A percentile compares a stretch with the other conserved stretches of the same genome.
These are phyloP conservation scores for Pseudocercospora cruenta DNA, from an alignment of 2,329 filamentous ascomycete genomes.

Conservation along the genomic window DNA sequence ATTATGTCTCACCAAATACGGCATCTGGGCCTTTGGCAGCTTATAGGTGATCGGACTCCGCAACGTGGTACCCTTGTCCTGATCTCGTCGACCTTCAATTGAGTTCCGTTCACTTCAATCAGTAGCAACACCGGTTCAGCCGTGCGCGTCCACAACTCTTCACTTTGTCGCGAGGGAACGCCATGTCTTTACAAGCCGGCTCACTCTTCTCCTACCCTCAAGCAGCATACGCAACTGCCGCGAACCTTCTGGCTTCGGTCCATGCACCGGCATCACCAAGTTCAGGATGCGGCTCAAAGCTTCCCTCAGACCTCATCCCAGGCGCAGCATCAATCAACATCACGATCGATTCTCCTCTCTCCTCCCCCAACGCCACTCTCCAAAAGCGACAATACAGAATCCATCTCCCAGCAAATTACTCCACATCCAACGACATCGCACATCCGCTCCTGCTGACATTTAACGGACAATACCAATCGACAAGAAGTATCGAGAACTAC, in stretches of 20 bases:
- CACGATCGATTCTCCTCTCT: not conserved
- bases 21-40: not conserved
- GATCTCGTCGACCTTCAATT: not conserved
- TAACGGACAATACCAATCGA: constrained; percentile 11
- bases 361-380: constrained; percentile 4
- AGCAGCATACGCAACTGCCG: not conserved
- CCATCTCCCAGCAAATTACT: constrained; percentile 3
- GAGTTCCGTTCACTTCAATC: not conserved
- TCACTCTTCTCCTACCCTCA: not conserved
- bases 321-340: constrained; percentile 8
- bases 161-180: not conserved
- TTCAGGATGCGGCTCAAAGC: not conserved
- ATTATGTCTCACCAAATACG: not conserved
- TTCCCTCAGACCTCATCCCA: not conserved
- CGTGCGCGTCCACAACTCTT: not conserved
- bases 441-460: constrained; percentile 5
- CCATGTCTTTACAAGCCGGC: not conserved
- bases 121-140: not conserved
- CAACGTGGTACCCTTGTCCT: not conserved
- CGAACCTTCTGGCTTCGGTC: not conserved
- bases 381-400: constrained; percentile 12
- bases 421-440: not conserved
- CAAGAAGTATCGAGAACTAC: constrained; percentile 6
- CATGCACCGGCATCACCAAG: not conserved
- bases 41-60: not conserved